Evolutionary conservation across 176 grass and related monocot species (phyloP), one percentile per base, ranked within the genome.

Genomic region (Stipa capillata): DNA sequence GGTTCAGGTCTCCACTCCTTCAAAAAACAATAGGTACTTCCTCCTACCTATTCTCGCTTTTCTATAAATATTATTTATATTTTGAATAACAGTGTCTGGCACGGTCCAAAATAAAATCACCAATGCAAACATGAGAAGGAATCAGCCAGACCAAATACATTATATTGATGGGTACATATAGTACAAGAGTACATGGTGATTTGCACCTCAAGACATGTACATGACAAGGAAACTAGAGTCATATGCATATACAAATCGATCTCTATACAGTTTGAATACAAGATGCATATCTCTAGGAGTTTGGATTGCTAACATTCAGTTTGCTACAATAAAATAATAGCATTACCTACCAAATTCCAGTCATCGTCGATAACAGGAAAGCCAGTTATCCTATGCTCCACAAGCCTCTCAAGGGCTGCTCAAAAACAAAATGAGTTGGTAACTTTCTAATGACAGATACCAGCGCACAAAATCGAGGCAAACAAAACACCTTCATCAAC

Each of bases 331-430:
- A 62, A 74, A 73, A 49, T n/a, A 68, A 34, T 54, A 65, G 68
- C 43, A 59, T 8, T 48, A 68, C 73, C 75, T 43, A 90, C 87
- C 87, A 93, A 85, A 65, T 82, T 88, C 91, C 87, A 90, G 50
- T 93, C 73, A 66, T 88, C 88, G 71, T 88, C 73, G 69, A 90
- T 83, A 37, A 90, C 88, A 65, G 82, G 88, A 83, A 90, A 90
- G 34, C 85, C 82, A 25, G 87, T 88, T 51, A 93, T 83, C 56
- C 81, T 82, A 64, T 87, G 65, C 78, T 93, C 85, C 67, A 93
- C 87, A 58, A 93, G 59, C 58, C 63, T 67, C 72, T 90, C 84
- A n/a, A 93, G 54, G 37, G 87, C 91, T 90, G 82, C 59, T 58
- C 48, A 89, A 67, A 73, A 36, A 53, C 53, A 64, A 55, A 54